Percentiles rank a stretch among this genome's conserved stretches.
phyloP scores from a whole-genome alignment of 495 filamentous ascomycete species.

The Rostrohypoxylon terebratum region DNA sequence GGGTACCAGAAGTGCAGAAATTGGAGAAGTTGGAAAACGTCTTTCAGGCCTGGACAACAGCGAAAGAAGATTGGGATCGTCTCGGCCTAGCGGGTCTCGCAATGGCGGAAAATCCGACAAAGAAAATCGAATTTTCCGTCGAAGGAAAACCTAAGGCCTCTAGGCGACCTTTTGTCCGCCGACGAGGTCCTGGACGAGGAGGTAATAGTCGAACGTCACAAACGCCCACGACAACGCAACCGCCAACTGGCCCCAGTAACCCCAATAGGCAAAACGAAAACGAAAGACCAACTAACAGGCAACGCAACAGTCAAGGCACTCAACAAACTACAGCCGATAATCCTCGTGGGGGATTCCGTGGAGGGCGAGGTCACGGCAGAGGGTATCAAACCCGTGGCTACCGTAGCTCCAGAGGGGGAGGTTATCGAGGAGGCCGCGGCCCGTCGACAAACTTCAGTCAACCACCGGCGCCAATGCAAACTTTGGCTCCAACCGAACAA shows the following conservation, averaged over 20 bases:
- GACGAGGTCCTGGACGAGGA: constrained; percentile 45
- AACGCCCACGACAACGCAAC: not conserved
- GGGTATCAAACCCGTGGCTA: constrained; percentile 41
- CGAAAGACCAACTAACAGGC: constrained; percentile 2
- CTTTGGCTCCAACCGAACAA: constrained; percentile 34
- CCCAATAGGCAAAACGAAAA: constrained; percentile 16
- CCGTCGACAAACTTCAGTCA: constrained; percentile 23
- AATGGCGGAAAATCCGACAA: constrained; percentile 68
- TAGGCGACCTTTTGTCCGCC: constrained; percentile 48
- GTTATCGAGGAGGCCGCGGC: constrained; percentile 42
- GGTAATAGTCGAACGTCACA: constrained; percentile 24
- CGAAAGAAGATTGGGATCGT: constrained; percentile 60
- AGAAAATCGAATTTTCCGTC: constrained; percentile 66
- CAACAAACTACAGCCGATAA: constrained; percentile 11
- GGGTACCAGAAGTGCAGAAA: constrained; percentile 70
- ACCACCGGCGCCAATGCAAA: constrained; percentile 16
- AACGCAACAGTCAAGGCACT: not conserved
- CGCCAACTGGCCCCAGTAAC: not conserved
- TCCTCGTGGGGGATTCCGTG: constrained; percentile 41
- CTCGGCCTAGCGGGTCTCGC: constrained; percentile 61
- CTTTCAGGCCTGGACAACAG: constrained; percentile 73
- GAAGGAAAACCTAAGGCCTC: constrained; percentile 55
- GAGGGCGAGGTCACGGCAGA: constrained; percentile 46
- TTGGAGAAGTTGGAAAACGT: constrained; percentile 65
- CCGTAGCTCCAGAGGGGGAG: constrained; percentile 40